These are phyloP conservation scores for Xylaria cubensis DNA, from an alignment of 495 filamentous ascomycete genomes.

Conservation along the genomic window DNA sequence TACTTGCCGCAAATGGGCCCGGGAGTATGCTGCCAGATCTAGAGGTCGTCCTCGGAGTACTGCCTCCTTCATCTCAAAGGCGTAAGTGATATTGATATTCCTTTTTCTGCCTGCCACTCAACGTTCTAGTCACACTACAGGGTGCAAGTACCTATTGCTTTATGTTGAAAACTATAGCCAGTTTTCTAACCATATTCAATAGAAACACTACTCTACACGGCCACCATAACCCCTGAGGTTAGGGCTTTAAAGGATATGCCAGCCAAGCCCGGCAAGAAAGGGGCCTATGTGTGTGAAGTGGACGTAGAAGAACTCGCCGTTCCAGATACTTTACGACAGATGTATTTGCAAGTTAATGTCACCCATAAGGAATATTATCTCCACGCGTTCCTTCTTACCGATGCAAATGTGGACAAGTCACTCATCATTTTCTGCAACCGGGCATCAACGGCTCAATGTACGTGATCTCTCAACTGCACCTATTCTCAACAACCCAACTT, in stretches of 20 bases:
- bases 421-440: slow-evolving; percentile 95
- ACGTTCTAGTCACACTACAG: background rate
- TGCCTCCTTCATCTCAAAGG: slow-evolving; percentile 73
- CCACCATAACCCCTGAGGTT: slow-evolving; percentile 93
- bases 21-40: slow-evolving; percentile 95
- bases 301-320: slow-evolving; percentile 76
- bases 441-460: slow-evolving; percentile 77
- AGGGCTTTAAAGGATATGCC: slow-evolving; percentile 79
- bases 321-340: slow-evolving; percentile 80
- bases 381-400: slow-evolving; percentile 85
- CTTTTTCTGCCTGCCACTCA: background rate
- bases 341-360: slow-evolving; percentile 83
- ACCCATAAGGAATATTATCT: slow-evolving; percentile 93
- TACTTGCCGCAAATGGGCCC: slow-evolving; percentile 70
- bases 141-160: background rate
- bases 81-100: slow-evolving; percentile 61
- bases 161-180: background rate
- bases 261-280: slow-evolving; percentile 66
- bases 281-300: slow-evolving; percentile 89
- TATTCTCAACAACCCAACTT: background rate
- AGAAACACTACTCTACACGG: slow-evolving; percentile 82
- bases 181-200: slow-evolving; percentile 4
- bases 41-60: slow-evolving; percentile 79
- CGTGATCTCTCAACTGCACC: slow-evolving; percentile 26
- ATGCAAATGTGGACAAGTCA: slow-evolving; percentile 72